phyloP scores from a whole-genome alignment of 768 basidiomycete genomes.

The Tylopilus sp. region DNA sequence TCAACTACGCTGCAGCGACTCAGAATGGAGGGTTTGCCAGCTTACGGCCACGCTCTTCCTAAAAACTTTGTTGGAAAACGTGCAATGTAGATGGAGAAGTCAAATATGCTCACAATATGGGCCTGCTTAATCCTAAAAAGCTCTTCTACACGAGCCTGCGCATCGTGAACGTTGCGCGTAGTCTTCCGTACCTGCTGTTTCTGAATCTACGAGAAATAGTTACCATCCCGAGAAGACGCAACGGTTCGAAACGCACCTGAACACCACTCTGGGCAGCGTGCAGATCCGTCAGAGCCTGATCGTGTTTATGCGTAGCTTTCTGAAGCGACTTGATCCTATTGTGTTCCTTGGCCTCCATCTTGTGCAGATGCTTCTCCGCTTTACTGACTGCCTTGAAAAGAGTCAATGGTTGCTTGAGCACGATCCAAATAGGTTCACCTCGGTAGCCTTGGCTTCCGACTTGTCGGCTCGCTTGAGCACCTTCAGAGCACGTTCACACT shows the following conservation, averaged over 20 bases:
- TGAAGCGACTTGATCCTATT: conserved; percentile 47
- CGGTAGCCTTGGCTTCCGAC: conserved; percentile 46
- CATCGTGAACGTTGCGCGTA: conserved; percentile 15
- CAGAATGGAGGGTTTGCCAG: conserved; percentile 10
- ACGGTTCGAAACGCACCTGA: conserved; percentile 31
- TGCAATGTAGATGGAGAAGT: neutral
- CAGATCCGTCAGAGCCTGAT: conserved; percentile 42
- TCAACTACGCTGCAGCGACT: no score
- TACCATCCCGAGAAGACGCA: neutral
- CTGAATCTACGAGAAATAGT: conserved; percentile 18
- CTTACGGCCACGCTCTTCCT: conserved; percentile 22
- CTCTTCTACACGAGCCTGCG: conserved; percentile 21
- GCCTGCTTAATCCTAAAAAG: conserved; percentile 17
- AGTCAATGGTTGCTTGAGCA: neutral
- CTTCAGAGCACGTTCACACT: conserved; percentile 50
- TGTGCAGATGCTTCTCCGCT: conserved; percentile 44
- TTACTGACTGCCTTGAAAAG: conserved; percentile 40
- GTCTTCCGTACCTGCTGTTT: conserved; percentile 20
- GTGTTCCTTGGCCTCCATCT: conserved; percentile 50
- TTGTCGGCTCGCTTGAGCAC: conserved; percentile 54
- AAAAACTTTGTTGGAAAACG: neutral
- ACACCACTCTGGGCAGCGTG: conserved; percentile 42
- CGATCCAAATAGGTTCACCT: conserved; percentile 33
- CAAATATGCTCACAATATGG: conserved; percentile 19
- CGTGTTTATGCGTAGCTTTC: conserved; percentile 51